phyloP scores from a whole-genome alignment of 1,139 yeast genomes.

The Magnusiomyces clavatus region DNA sequence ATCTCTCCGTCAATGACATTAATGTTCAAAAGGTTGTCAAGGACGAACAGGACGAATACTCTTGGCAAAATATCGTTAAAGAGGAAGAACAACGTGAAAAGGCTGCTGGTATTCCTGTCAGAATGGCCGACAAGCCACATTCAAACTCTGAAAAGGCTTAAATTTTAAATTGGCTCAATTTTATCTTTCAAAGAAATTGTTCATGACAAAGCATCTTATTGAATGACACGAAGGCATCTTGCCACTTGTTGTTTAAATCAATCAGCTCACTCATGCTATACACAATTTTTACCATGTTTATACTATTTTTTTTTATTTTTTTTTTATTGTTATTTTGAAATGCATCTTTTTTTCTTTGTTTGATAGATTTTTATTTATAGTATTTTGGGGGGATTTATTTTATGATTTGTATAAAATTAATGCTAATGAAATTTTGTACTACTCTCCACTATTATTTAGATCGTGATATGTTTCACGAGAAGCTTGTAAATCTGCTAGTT shows the following conservation, averaged over 20 bases:
- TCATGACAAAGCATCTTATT: neutral
- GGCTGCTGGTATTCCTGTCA: slow-evolving; percentile 16
- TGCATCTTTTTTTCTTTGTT: neutral
- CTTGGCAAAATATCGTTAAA: slow-evolving; percentile 26
- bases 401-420: neutral
- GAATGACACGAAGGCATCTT: neutral
- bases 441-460: neutral
- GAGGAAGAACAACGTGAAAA: slow-evolving; percentile 24
- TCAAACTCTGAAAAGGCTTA: neutral
- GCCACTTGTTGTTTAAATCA: neutral
- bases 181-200: neutral
- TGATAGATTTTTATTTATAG: neutral
- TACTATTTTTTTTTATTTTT: neutral
- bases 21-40: slow-evolving; percentile 31
- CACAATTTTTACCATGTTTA: neutral
- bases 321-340: neutral
- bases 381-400: neutral
- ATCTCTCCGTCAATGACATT: slow-evolving; percentile 22
- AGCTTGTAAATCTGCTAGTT: neutral
- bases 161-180: neutral
- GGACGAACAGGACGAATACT: slow-evolving; percentile 22
- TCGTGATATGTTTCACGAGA: neutral
- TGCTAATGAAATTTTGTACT: neutral
- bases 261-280: neutral
- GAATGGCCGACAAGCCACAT: neutral